Evolutionary conservation across 495 filamentous ascomycete genomes (phyloP).

Genomic region (Rhypophila decipiens): DNA sequence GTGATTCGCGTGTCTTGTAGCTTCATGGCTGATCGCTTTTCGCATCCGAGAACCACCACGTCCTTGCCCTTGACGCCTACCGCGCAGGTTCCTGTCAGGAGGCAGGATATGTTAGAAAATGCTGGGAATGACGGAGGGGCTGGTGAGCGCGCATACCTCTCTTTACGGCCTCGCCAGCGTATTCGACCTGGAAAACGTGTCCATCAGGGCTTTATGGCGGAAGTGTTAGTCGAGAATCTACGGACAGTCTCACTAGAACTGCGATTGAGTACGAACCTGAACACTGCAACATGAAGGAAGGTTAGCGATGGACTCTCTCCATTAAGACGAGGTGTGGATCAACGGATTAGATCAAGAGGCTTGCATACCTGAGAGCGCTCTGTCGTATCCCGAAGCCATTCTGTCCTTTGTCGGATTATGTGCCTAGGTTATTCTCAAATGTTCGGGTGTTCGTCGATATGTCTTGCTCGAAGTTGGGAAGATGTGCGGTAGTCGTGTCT

Average conservation of each 20-base stretch:
- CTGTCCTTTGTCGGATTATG: constrained; percentile 5
- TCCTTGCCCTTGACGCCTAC: constrained; percentile 94
- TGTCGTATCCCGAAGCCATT: constrained; percentile 87
- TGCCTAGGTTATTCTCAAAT: neutral
- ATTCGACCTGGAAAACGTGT: constrained; percentile 99
- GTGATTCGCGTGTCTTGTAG: constrained; percentile 99
- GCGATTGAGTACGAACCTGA: constrained; percentile 56
- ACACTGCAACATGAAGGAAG: constrained; percentile 45
- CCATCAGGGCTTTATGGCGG: constrained; percentile 75
- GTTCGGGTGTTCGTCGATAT: neutral
- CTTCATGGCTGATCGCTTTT: constrained; percentile 98
- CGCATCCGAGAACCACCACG: constrained; percentile 93
- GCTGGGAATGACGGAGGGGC: neutral
- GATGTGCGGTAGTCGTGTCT: neutral
- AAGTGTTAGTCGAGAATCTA: constrained; percentile 29
- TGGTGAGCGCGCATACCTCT: constrained; percentile 54
- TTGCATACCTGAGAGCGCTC: constrained; percentile 84
- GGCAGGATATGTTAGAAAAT: neutral
- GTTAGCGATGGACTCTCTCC: constrained; percentile 32
- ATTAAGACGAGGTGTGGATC: constrained; percentile 1
- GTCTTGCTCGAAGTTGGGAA: neutral
- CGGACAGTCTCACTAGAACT: constrained; percentile 1
- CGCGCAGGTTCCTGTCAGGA: constrained; percentile 79
- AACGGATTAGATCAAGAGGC: neutral
- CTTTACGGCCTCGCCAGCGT: constrained; percentile 97